These are phyloP conservation scores for Aureobasidium sp. DNA, from an alignment of 2,329 filamentous ascomycete species.

Conservation along the genomic window DNA sequence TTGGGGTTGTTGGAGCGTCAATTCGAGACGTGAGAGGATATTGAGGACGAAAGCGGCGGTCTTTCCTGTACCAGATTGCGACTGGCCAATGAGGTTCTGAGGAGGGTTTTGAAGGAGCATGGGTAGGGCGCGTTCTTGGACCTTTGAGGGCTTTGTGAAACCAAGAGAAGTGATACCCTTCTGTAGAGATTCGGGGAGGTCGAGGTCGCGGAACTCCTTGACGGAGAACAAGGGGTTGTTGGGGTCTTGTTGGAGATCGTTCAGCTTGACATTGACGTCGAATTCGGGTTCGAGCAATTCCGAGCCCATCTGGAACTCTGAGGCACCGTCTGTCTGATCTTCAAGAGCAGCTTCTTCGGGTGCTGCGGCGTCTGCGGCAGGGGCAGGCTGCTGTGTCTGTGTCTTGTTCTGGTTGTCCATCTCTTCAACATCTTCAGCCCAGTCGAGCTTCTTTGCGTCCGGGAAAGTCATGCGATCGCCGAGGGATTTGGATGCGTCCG, in stretches of 20 bases:
- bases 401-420: constrained; percentile 10
- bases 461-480: constrained; percentile 22
- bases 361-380: background rate
- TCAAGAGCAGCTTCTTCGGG: background rate
- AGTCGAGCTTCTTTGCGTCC: constrained; percentile 19
- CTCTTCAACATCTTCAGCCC: constrained; percentile 25
- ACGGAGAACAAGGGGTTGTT: constrained; percentile 83
- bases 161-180: constrained; percentile 72
- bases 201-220: constrained; percentile 74
- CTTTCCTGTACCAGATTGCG: constrained; percentile 98
- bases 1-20: constrained; percentile 63
- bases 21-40: constrained; percentile 77
- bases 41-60: constrained; percentile 95
- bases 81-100: constrained; percentile 92
- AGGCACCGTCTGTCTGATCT: constrained; percentile 35
- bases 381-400: background rate
- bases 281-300: constrained; percentile 61
- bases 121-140: constrained; percentile 89
- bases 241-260: constrained; percentile 76
- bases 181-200: constrained; percentile 67
- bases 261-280: constrained; percentile 87
- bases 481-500: constrained; percentile 16
- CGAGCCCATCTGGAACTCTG: constrained; percentile 29
- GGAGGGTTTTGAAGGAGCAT: constrained; percentile 82
- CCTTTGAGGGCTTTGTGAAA: constrained; percentile 94